Conservation (phyloP, 495 filamentous ascomycete genomes). For the Aspergillus ellipticus region DNA sequence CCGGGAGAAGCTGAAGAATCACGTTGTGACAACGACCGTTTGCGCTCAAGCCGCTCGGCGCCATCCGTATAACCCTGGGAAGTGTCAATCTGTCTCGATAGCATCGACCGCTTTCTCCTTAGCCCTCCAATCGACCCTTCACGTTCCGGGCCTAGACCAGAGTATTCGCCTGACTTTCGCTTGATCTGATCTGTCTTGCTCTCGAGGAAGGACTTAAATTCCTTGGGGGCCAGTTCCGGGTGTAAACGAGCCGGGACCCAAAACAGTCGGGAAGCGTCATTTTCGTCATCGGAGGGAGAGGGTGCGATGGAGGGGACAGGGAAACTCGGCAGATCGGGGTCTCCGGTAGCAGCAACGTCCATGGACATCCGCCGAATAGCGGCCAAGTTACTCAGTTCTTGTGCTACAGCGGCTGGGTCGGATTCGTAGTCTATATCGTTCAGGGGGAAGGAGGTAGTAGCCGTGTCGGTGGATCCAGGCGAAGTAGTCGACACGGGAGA, state of each 20-base stretch:
- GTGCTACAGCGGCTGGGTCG: constrained; percentile 84
- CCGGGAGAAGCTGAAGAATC: constrained; percentile 36
- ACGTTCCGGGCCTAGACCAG: constrained; percentile 58
- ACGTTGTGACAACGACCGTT: constrained; percentile 56
- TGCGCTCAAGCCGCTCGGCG: constrained; percentile 75
- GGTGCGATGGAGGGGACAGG: constrained; percentile 70
- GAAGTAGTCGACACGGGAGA: constrained; percentile 59
- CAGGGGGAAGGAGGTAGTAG: constrained; percentile 73
- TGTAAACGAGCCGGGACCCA: constrained; percentile 96
- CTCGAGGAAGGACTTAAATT: constrained; percentile 95
- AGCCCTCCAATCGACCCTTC: constrained; percentile 60
- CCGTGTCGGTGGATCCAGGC: constrained; percentile 56
- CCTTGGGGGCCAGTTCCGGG: constrained; percentile 90
- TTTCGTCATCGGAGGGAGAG: constrained; percentile 68
- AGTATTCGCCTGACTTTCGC: constrained; percentile 70
- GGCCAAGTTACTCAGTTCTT: constrained; percentile 93
- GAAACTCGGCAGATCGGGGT: constrained; percentile 88
- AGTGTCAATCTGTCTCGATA: constrained; percentile 86
- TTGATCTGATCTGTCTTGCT: constrained; percentile 86
- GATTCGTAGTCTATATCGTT: constrained; percentile 91
- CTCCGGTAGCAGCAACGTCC: constrained; percentile 86
- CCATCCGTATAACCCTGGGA: constrained; percentile 78
- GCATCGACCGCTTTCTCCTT: constrained; percentile 89
- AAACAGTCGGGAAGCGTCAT: constrained; percentile 82
- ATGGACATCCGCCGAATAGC: constrained; percentile 97